phyloP scores from a whole-genome alignment of 2,329 filamentous ascomycete species.

The Fusarium equiseti region DNA sequence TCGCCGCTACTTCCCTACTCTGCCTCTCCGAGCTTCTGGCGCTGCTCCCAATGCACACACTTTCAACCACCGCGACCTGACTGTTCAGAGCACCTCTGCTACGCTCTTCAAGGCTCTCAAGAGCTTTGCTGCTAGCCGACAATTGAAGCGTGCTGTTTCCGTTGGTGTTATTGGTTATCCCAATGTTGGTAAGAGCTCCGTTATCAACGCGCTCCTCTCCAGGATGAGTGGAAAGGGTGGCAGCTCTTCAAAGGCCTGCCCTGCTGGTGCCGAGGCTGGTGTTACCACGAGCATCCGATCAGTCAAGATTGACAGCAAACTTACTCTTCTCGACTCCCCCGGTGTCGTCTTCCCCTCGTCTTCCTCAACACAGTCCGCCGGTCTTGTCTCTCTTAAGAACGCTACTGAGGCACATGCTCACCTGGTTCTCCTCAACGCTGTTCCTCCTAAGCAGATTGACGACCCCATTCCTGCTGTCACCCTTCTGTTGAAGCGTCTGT shows the following conservation, averaged over 20 bases:
- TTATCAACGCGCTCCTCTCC: slow-evolving; percentile 91
- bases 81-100: slow-evolving; percentile 85
- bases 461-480: slow-evolving; percentile 90
- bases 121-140: slow-evolving; percentile 83
- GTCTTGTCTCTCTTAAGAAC: slow-evolving; percentile 67
- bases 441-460: slow-evolving; percentile 93
- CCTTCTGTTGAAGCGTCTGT: slow-evolving; percentile 85
- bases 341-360: slow-evolving; percentile 92
- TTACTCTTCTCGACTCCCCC: slow-evolving; percentile 92
- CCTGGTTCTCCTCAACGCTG: slow-evolving; percentile 87
- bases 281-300: slow-evolving; percentile 89
- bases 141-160: slow-evolving; percentile 88
- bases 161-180: slow-evolving; percentile 96
- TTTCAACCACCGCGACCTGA: slow-evolving; percentile 92
- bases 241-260: slow-evolving; percentile 74
- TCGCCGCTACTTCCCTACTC: slow-evolving; percentile 88
- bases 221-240: slow-evolving; percentile 76
- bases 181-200: slow-evolving; percentile 95
- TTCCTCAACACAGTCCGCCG: slow-evolving; percentile 53
- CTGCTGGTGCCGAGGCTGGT: slow-evolving; percentile 89
- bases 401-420: slow-evolving; percentile 82
- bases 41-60: slow-evolving; percentile 87
- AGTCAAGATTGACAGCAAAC: slow-evolving; percentile 94
- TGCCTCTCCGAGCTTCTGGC: slow-evolving; percentile 87
- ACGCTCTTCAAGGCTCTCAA: slow-evolving; percentile 91